These are phyloP conservation scores for Nadsonia commutata DNA, from an alignment of 1,139 yeast species.

Conservation along the genomic window DNA sequence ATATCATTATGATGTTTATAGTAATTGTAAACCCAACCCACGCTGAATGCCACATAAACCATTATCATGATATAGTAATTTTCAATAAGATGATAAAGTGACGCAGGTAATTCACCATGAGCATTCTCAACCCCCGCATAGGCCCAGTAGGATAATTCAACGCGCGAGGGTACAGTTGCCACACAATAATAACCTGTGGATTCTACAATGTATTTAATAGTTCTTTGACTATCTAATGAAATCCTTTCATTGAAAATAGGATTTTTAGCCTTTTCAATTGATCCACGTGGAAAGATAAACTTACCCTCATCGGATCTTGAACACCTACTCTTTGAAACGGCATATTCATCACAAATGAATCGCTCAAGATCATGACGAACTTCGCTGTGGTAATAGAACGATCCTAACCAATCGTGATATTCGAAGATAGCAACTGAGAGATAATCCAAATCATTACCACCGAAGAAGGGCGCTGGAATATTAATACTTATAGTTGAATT, in stretches of 20 bases:
- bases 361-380: background rate
- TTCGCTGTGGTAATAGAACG: background rate
- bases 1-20: slow-evolving; percentile 78
- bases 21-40: slow-evolving; percentile 73
- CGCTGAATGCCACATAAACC: slow-evolving; percentile 59
- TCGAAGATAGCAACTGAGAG: background rate
- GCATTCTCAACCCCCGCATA: slow-evolving; percentile 74
- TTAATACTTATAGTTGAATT: background rate
- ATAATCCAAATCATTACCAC: background rate
- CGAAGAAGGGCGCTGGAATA: background rate
- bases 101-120: slow-evolving; percentile 75
- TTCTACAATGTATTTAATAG: slow-evolving; percentile 47
- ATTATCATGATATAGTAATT: slow-evolving; percentile 78
- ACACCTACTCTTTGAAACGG: background rate
- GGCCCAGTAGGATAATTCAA: slow-evolving; percentile 39
- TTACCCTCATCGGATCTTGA: background rate
- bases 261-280: background rate
- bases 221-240: slow-evolving; percentile 39
- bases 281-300: background rate
- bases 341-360: background rate
- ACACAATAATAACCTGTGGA: slow-evolving; percentile 88
- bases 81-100: slow-evolving; percentile 82
- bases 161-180: slow-evolving; percentile 31
- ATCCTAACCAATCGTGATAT: background rate
- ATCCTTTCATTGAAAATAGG: background rate